These are phyloP conservation scores for Boeremia exigua DNA, from an alignment of 2,329 filamentous ascomycete species.

Conservation along the genomic window DNA sequence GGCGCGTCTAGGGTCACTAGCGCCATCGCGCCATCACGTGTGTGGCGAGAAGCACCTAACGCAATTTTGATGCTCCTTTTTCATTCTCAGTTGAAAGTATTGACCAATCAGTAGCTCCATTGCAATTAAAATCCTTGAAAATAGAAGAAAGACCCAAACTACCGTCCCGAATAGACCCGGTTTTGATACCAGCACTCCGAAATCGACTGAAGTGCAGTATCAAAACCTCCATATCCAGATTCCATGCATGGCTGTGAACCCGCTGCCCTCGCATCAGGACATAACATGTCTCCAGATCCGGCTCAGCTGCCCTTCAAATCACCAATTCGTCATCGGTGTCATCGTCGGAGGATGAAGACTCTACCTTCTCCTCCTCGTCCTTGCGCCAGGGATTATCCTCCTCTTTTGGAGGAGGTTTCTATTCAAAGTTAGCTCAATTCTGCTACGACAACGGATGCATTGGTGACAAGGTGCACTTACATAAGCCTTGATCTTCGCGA, in stretches of 20 bases:
- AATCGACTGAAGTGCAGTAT: not conserved
- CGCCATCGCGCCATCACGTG: slow-evolving; percentile 38
- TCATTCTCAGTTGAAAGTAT: not conserved
- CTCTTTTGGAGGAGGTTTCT: not conserved
- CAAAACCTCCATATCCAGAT: not conserved
- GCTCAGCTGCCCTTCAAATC: not conserved
- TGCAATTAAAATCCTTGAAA: not conserved
- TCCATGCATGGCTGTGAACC: not conserved
- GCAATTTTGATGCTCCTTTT: slow-evolving; percentile 5
- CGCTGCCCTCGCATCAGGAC: not conserved
- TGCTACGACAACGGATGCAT: not conserved
- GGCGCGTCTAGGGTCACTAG: slow-evolving; percentile 22
- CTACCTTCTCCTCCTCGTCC: slow-evolving; percentile 55
- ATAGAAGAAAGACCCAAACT: not conserved
- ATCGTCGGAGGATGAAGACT: slow-evolving; percentile 28
- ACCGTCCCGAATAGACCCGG: not conserved
- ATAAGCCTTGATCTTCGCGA: slow-evolving; percentile 40
- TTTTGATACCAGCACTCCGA: not conserved
- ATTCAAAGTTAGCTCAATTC: slow-evolving; percentile 33
- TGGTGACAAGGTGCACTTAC: slow-evolving; percentile 24
- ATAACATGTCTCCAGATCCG: not conserved
- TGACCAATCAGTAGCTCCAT: not conserved
- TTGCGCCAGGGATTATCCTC: not conserved
- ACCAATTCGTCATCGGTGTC: slow-evolving; percentile 46
- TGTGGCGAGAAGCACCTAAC: slow-evolving; percentile 33